A percentile compares a stretch with the other conserved stretches of the same genome.
Evolutionary conservation across 2,329 filamentous ascomycete genomes (phyloP).

Genomic region (Fusarium hostae): DNA sequence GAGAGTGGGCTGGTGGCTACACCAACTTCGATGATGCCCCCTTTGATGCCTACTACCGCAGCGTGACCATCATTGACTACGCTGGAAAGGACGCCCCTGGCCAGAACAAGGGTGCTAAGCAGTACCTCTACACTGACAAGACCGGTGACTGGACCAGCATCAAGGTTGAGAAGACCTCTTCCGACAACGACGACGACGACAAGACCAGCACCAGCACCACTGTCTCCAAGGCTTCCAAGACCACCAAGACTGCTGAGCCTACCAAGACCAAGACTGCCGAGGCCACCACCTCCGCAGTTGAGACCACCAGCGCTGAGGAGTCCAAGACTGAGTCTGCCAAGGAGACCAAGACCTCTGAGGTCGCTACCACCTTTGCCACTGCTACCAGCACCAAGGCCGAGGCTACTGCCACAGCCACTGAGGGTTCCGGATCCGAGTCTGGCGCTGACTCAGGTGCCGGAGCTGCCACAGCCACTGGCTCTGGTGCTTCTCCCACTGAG

Average conservation of each 20-base stretch:
- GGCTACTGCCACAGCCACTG: conserved; percentile 24
- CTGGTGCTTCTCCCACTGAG: conserved; percentile 22
- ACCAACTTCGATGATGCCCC: conserved; percentile 63
- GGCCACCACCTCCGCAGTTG: conserved; percentile 17
- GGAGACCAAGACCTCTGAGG: conserved; percentile 21
- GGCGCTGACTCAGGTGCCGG: conserved; percentile 8
- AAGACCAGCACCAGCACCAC: conserved; percentile 37
- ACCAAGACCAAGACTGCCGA: conserved; percentile 27
- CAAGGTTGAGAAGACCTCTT: conserved; percentile 57
- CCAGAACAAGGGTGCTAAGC: conserved; percentile 53
- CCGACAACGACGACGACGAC: conserved; percentile 34
- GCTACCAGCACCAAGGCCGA: conserved; percentile 14
- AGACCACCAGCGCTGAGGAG: conserved; percentile 27
- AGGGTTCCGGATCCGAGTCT: conserved; percentile 15
- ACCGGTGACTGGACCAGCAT: conserved; percentile 64
- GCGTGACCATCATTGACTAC: conserved; percentile 65
- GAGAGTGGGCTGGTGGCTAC: conserved; percentile 75
- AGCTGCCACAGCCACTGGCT: conserved; percentile 17
- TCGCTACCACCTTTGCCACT: conserved; percentile 36
- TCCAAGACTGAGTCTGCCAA: conserved; percentile 15
- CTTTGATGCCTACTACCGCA: conserved; percentile 68
- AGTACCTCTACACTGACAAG: conserved; percentile 64
- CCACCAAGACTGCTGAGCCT: conserved; percentile 28
- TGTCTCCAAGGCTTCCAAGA: conserved; percentile 24
- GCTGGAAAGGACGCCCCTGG: conserved; percentile 58